These are phyloP conservation scores for Geosmithia putterillii DNA, from an alignment of 2,329 filamentous ascomycete genomes.

Conservation along the genomic window DNA sequence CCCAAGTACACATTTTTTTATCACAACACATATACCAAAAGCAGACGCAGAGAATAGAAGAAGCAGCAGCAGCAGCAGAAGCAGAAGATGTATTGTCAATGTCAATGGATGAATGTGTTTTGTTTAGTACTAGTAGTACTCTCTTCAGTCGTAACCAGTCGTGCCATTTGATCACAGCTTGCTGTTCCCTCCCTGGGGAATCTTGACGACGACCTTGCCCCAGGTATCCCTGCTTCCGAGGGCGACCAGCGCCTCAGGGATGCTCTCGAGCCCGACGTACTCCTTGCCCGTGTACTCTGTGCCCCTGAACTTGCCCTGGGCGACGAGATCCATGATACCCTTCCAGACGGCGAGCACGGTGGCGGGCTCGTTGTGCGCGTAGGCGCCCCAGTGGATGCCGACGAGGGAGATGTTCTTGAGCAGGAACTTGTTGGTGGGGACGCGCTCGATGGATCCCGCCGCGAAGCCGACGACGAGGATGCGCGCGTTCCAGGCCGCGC, in stretches of 20 bases:
- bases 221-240: conserved; percentile 75
- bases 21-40: background rate
- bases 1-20: background rate
- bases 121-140: no score
- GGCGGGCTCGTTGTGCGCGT: conserved; percentile 59
- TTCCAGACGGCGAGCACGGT: conserved; percentile 66
- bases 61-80: background rate
- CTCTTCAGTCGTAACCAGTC: background rate
- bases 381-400: conserved; percentile 85
- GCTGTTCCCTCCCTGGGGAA: conserved; percentile 54
- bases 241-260: conserved; percentile 64
- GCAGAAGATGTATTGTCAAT: no score
- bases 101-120: no score
- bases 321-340: conserved; percentile 67
- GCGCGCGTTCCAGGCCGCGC: conserved; percentile 84
- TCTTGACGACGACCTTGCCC: conserved; percentile 90
- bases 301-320: conserved; percentile 64
- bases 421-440: conserved; percentile 83
- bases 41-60: no score
- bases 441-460: conserved; percentile 63
- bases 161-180: conserved; percentile 28
- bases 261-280: conserved; percentile 70
- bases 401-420: conserved; percentile 89
- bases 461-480: conserved; percentile 85
- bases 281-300: conserved; percentile 74